These are phyloP conservation scores for Metarhizium anisopliae DNA, from an alignment of 2,329 filamentous ascomycete genomes.

Conservation along the genomic window DNA sequence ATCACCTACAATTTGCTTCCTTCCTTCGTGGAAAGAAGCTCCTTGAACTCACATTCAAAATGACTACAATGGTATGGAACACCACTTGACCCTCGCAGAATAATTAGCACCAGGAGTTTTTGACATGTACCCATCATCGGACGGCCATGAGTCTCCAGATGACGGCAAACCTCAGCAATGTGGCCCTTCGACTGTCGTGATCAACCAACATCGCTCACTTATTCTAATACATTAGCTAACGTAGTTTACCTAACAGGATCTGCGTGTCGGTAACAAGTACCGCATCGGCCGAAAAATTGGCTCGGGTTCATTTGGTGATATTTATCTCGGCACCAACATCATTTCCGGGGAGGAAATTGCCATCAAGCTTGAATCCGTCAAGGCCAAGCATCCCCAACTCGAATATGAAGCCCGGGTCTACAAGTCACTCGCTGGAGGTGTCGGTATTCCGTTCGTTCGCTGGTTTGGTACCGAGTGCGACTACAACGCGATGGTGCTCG, in stretches of 20 bases:
- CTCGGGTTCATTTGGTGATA: constrained; percentile 94
- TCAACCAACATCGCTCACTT: not conserved
- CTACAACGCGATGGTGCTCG: constrained; percentile 99
- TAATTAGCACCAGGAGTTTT: not conserved
- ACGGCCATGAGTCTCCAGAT: not conserved
- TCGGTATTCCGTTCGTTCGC: constrained; percentile 96
- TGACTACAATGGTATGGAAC: constrained; percentile 43
- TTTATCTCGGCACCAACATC: constrained; percentile 98
- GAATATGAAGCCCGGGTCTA: constrained; percentile 97
- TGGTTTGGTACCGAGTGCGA: constrained; percentile 99
- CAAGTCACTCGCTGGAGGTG: constrained; percentile 84
- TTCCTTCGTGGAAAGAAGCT: constrained; percentile 15
- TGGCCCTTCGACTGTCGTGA: not conserved
- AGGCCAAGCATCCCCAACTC: constrained; percentile 97
- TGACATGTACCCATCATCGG: not conserved
- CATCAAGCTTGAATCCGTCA: constrained; percentile 99
- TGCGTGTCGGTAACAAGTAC: constrained; percentile 99
- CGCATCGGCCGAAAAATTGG: constrained; percentile 99
- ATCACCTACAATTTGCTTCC: constrained; percentile 6
- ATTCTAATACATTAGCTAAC: not conserved
- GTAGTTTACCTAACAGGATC: constrained; percentile 55
- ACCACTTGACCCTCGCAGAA: not conserved
- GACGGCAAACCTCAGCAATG: not conserved
- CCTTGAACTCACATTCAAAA: constrained; percentile 18
- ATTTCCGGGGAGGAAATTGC: constrained; percentile 99